A percentile compares a stretch with the other conserved stretches of the same genome.
Evolutionary conservation across 2,329 filamentous ascomycete species (phyloP).

Genomic region (Scytalidium sp.): DNA sequence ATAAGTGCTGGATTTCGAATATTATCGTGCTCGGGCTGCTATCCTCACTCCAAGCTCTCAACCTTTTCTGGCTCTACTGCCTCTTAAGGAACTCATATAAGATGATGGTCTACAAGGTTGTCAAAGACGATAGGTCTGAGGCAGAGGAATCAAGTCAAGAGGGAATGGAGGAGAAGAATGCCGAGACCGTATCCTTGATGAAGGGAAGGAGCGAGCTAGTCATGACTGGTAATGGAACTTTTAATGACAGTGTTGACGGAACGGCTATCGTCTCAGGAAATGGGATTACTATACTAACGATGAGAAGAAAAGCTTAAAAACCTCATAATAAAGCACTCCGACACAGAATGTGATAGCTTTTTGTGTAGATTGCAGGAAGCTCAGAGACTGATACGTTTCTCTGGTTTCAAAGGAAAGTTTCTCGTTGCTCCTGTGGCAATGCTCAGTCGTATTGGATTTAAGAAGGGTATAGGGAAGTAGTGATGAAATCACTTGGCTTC

Average conservation of each 20-base stretch:
- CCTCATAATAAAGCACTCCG: too few relatives aligned
- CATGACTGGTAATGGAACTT: too few relatives aligned
- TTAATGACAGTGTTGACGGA: not conserved
- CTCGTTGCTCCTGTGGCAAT: too few relatives aligned
- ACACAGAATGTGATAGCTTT: too few relatives aligned
- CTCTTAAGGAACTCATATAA: constrained; percentile 73
- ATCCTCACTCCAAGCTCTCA: constrained; percentile 67
- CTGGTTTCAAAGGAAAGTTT: too few relatives aligned
- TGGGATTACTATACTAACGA: not conserved
- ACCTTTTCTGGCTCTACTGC: constrained; percentile 79
- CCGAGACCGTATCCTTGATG: constrained; percentile 2
- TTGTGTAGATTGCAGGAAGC: too few relatives aligned
- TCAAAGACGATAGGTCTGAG: constrained; percentile 71
- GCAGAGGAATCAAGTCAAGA: constrained; percentile 37
- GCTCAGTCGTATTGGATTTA: too few relatives aligned
- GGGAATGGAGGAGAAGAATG: constrained; percentile 23
- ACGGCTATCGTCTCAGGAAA: not conserved
- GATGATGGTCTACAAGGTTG: constrained; percentile 58
- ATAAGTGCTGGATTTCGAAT: constrained; percentile 71
- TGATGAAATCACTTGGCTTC: too few relatives aligned
- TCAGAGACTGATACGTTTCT: too few relatives aligned
- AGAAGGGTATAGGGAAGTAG: too few relatives aligned
- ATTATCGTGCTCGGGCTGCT: constrained; percentile 65
- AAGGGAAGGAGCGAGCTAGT: too few relatives aligned
- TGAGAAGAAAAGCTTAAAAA: constrained; percentile 20